Base-by-base conservation (phyloP, 441 rosid species). In the Bruguiera hainesii region DNA sequence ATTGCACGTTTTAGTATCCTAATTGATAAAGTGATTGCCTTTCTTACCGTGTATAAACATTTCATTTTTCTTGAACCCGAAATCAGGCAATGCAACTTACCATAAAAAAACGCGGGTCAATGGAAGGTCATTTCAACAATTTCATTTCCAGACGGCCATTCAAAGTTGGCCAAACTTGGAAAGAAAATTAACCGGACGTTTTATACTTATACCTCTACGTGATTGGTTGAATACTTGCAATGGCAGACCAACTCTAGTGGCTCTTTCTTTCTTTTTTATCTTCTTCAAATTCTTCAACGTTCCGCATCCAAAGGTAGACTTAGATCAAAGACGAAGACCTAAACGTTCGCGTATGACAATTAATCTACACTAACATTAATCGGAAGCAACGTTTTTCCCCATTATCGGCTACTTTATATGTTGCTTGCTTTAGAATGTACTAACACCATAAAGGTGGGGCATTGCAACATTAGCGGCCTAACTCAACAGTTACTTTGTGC, bases 161-260 rank as follows among this genome's bases (percentile, higher is more conserved):
- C 56, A 61, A 21, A 23, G 15, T 42, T 61, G 59, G 53, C 51
- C 55, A 48, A 19, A 56, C 42, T 56, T 52, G 2, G n/a, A 35
- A 42, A 30, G 5, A 25, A 67, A 52, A 48, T 16, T 6, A 31
- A 59, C 33, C 25, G 2, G 9, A 7, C 37, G 37, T 33, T 33
- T 10, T 4, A 42, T 20, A 26, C n/a, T 64, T 33, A 60, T 62
- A 26, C 61, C 42, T 15, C 63, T 19, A 68, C 55, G 25, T 7
- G 52, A 66, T 48, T 72, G 75, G 73, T 65, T 72, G 31, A 79
- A 66, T 69, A 28, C 74, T 60, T 70, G 56, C 9, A 81, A 84
- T 84, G 87, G 91, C 88, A 83, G 89, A 86, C 94, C 82, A 82
- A 69, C 68, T 39, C 64, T 72, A 80, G 89, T 83, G 91, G 82